phyloP scores from a whole-genome alignment of 306 rosid genomes.

The Biancaea sappan region DNA sequence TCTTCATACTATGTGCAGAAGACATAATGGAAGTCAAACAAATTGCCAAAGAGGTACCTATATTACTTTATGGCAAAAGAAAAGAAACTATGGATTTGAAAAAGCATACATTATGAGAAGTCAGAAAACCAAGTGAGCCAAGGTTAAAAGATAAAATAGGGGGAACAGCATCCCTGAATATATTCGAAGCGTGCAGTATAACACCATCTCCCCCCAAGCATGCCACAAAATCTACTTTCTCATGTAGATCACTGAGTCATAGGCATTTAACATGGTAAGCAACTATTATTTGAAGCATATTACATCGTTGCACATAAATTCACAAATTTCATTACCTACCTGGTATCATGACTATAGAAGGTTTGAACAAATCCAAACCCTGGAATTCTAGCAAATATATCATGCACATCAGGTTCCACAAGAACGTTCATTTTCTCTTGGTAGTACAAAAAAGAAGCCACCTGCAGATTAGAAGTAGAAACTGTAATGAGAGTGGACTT shows the following conservation, averaged over 20 bases:
- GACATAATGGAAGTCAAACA: constrained; percentile 40
- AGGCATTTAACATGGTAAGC: constrained; percentile 38
- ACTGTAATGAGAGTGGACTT: constrained; percentile 26
- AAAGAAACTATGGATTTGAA: constrained; percentile 31
- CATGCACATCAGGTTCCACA: constrained; percentile 97
- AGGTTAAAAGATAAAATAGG: constrained; percentile 97
- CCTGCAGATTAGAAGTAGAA: constrained; percentile 52
- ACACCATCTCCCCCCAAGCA: constrained; percentile 99
- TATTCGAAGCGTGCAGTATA: constrained; percentile 92
- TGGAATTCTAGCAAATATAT: constrained; percentile 88
- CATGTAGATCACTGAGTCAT: constrained; percentile 80
- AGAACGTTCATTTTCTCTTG: constrained; percentile 91
- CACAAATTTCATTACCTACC: constrained; percentile 56
- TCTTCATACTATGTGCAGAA: constrained; percentile 68
- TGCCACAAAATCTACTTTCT: constrained; percentile 96
- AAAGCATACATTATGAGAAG: constrained; percentile 81
- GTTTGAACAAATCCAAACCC: constrained; percentile 99
- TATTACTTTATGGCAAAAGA: constrained; percentile 11
- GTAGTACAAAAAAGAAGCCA: constrained; percentile 70
- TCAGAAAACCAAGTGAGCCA: constrained; percentile 98
- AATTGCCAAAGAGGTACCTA: constrained; percentile 5
- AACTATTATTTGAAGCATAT: constrained; percentile 27
- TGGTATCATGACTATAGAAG: constrained; percentile 88
- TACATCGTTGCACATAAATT: constrained; percentile 14
- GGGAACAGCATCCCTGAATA: constrained; percentile 89